A percentile compares a stretch with the other conserved stretches of the same genome.
These are phyloP conservation scores for Scalesia atractyloides DNA, from an alignment of 129 eudicot species.

Conservation along the genomic window DNA sequence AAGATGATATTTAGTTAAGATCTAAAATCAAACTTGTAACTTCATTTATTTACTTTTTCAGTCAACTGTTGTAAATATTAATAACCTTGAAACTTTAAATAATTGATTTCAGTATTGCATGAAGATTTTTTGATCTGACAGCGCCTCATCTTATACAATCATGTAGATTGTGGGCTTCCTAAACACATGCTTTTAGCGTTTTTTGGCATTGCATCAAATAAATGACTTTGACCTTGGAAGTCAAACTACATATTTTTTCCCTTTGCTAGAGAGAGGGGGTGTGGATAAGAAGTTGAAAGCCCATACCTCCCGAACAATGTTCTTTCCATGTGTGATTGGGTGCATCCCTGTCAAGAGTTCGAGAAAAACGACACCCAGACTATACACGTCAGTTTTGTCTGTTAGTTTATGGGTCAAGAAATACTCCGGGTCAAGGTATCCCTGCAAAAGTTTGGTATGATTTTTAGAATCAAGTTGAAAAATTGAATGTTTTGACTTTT, in stretches of 20 bases:
- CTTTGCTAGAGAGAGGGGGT: neutral
- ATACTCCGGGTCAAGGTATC: conserved; percentile 94
- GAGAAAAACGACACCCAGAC: conserved; percentile 84
- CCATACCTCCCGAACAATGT: conserved; percentile 87
- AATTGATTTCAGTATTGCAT: neutral
- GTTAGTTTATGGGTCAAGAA: conserved; percentile 87
- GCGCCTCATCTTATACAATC: neutral
- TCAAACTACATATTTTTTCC: neutral
- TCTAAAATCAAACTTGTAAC: no score
- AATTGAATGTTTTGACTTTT: neutral
- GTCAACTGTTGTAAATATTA: neutral
- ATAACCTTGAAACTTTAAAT: neutral
- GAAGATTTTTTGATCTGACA: neutral
- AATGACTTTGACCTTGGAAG: conserved; percentile 14
- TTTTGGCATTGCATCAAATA: conserved; percentile 9
- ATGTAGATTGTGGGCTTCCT: neutral
- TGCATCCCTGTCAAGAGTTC: conserved; percentile 82
- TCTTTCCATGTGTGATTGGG: conserved; percentile 88
- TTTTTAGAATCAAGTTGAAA: neutral
- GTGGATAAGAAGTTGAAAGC: neutral
- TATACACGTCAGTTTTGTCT: conserved; percentile 88
- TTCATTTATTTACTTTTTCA: no score
- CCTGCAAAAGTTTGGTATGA: conserved; percentile 45
- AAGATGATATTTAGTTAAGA: neutral
- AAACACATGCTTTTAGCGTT: neutral